Percentiles rank a stretch among this genome's conserved stretches.
Conservation (phyloP, 2,329 filamentous ascomycete genomes). For the Pseudogymnoascus sp. region DNA sequence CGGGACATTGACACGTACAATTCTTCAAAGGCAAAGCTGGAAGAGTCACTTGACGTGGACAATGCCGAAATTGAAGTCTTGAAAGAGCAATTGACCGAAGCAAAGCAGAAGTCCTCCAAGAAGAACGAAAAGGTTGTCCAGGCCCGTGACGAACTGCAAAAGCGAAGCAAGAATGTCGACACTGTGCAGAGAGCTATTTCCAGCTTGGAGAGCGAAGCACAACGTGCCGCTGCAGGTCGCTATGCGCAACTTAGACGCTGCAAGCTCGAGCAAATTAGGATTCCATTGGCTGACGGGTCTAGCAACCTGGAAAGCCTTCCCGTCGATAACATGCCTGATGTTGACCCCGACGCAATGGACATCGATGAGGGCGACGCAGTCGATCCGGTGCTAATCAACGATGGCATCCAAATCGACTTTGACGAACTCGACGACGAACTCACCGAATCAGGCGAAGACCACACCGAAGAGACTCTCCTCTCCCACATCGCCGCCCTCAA, state of each 20-base stretch:
- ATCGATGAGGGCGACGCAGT: slow-evolving; percentile 67
- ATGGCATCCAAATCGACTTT: slow-evolving; percentile 88
- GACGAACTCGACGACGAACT: slow-evolving; percentile 73
- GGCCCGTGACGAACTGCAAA: slow-evolving; percentile 72
- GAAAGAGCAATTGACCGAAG: slow-evolving; percentile 60
- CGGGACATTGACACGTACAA: slow-evolving; percentile 63
- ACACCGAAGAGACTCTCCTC: slow-evolving; percentile 66
- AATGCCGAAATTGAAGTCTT: slow-evolving; percentile 71
- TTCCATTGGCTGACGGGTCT: slow-evolving; percentile 70
- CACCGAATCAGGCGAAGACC: slow-evolving; percentile 63
- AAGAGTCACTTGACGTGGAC: slow-evolving; percentile 63
- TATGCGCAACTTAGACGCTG: slow-evolving; percentile 81
- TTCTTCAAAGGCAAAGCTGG: slow-evolving; percentile 64
- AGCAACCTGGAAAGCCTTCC: slow-evolving; percentile 70
- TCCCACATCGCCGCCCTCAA: slow-evolving; percentile 70
- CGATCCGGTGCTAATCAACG: slow-evolving; percentile 68
- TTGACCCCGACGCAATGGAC: slow-evolving; percentile 86
- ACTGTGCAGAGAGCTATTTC: slow-evolving; percentile 65
- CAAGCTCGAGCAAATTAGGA: slow-evolving; percentile 84
- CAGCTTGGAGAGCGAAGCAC: slow-evolving; percentile 73
- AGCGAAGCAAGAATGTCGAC: slow-evolving; percentile 78
- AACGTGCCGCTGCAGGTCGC: slow-evolving; percentile 75
- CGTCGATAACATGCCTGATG: slow-evolving; percentile 68
- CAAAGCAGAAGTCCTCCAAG: slow-evolving; percentile 59
- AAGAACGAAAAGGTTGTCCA: slow-evolving; percentile 71